phyloP scores from a whole-genome alignment of 495 filamentous ascomycete genomes.

The Penicillium flavigenum region DNA sequence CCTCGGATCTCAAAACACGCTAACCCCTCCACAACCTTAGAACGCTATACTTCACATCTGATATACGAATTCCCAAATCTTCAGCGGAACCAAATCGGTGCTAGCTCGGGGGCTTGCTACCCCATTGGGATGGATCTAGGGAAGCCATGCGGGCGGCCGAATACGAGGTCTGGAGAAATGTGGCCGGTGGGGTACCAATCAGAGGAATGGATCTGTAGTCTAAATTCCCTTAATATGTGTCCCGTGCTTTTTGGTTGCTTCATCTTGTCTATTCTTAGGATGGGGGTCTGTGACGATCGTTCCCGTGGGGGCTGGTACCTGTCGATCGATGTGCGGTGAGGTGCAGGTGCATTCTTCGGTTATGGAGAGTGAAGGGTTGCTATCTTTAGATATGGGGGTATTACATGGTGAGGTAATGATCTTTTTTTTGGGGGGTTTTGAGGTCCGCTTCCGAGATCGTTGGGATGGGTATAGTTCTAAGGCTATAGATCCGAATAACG shows the following conservation, averaged over 20 bases:
- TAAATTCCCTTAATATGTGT: conserved; percentile 9
- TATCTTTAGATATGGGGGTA: conserved; percentile 2
- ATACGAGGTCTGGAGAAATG: conserved; percentile 19
- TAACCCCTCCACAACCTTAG: not conserved
- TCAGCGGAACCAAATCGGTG: not conserved
- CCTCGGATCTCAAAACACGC: not conserved
- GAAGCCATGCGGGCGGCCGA: conserved; percentile 16
- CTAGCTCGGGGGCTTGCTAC: conserved; percentile 2
- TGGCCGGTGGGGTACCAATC: conserved; percentile 9
- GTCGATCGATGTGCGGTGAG: conserved; percentile 13
- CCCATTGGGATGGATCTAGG: conserved; percentile 7
- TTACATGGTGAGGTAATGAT: not conserved
- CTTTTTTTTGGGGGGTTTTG: conserved; percentile 4
- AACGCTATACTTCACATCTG: not conserved
- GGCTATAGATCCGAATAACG: no score
- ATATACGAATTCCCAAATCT: not conserved
- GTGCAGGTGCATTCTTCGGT: not conserved
- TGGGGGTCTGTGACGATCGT: not conserved
- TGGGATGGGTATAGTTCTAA: not conserved
- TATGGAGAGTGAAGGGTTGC: not conserved
- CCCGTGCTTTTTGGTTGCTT: conserved; percentile 9
- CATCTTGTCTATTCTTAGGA: conserved; percentile 9
- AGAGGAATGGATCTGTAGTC: conserved; percentile 11
- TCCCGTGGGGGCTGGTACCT: conserved; percentile 12
- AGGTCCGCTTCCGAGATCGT: not conserved